Conservation (phyloP, 2,329 filamentous ascomycete genomes). For the Plenodomus biglobosus region DNA sequence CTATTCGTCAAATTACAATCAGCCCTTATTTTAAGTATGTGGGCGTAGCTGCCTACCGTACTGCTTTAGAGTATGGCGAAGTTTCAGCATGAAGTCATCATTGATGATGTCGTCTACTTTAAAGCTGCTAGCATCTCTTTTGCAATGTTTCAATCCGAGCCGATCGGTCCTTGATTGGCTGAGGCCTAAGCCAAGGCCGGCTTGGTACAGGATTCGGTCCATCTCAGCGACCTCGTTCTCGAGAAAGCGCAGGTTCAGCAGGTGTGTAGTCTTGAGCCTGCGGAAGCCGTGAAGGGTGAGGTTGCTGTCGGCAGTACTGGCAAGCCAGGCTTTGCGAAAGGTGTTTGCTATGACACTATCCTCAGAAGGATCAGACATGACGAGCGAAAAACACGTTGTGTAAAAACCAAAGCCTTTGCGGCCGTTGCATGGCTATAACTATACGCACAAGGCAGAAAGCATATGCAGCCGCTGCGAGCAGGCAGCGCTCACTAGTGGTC, state of each 20-base stretch:
- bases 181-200: slow-evolving; percentile 30
- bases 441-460: too few relatives aligned
- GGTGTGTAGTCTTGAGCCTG: slow-evolving; percentile 32
- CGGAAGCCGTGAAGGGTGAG: slow-evolving; percentile 28
- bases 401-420: too few relatives aligned
- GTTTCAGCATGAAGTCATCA: slow-evolving; percentile 16
- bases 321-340: slow-evolving; percentile 13
- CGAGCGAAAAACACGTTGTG: too few relatives aligned
- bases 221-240: slow-evolving; percentile 37
- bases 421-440: too few relatives aligned
- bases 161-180: slow-evolving; percentile 22
- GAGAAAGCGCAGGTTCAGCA: slow-evolving; percentile 40
- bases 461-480: too few relatives aligned
- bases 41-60: too few relatives aligned
- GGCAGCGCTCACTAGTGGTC: too few relatives aligned
- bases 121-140: slow-evolving; percentile 16
- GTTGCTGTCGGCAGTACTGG: slow-evolving; percentile 21
- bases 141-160: slow-evolving; percentile 30
- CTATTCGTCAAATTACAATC: too few relatives aligned
- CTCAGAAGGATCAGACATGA: too few relatives aligned
- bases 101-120: slow-evolving; percentile 14
- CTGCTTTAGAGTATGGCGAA: slow-evolving; percentile 20
- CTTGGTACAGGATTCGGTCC: slow-evolving; percentile 40
- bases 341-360: too few relatives aligned
- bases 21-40: too few relatives aligned